phyloP scores from a whole-genome alignment of 139 green algal genomes.

The Volvox reticuliferus region DNA sequence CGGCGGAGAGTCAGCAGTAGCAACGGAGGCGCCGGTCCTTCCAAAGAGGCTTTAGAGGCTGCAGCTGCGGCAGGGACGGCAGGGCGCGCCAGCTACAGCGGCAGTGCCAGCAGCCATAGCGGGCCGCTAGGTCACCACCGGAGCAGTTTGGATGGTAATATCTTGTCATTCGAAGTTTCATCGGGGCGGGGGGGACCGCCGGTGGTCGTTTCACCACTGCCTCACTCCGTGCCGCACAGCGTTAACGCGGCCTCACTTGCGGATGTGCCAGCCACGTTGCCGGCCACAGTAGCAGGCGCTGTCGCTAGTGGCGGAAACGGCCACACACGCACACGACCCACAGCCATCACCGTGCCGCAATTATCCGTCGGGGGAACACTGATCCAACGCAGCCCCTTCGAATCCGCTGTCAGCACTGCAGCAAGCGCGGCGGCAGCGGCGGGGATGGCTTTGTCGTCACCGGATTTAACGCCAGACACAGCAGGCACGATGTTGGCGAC shows the following conservation, averaged over 20 bases:
- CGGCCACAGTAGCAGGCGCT: neutral
- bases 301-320: neutral
- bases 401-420: neutral
- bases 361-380: neutral
- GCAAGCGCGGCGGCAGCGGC: neutral
- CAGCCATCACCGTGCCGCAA: conserved; percentile 17
- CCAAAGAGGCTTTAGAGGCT: neutral
- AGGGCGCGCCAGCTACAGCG: conserved; percentile 25
- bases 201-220: neutral
- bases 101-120: conserved; percentile 35
- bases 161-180: conserved; percentile 27
- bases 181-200: neutral
- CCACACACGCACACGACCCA: neutral
- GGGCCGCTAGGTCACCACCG: neutral
- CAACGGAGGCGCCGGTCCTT: neutral
- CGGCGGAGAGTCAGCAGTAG: neutral
- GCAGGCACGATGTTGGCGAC: neutral
- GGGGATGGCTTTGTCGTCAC: neutral
- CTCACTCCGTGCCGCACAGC: neutral
- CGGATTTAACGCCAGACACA: neutral
- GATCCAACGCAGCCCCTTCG: conserved; percentile 1
- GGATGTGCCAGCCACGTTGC: neutral
- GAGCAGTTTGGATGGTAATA: conserved; percentile 44
- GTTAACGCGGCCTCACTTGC: neutral
- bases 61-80: neutral